Base-by-base conservation (phyloP, 2,329 filamentous ascomycete species). In the Ambrosiella beaveri region DNA sequence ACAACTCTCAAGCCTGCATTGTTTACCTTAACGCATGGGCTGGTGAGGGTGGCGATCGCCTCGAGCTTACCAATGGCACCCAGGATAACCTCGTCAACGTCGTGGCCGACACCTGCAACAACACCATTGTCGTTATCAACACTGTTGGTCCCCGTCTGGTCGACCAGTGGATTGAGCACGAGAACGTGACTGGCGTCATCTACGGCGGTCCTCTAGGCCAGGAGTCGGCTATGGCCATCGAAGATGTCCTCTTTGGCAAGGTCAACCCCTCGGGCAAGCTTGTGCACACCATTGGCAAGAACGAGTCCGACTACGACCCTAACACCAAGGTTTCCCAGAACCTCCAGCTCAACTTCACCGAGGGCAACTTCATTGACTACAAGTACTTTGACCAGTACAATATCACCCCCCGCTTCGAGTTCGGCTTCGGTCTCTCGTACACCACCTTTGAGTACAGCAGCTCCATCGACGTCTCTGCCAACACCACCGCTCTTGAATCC, bases 1-100 rank as follows among this genome's bases (percentile, higher is more conserved):
- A 6, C 40, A 50, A 58, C 51, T 55, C 57, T 0, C 76, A 89
- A 63, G 74, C 87, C 6, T 93, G 88, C 62, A 68, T 85, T 1
- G 78, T 84, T 0, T 79, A 85, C 62, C 76, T 79, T 62, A 85
- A 85, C 64, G 77, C 75, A 5, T 86, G 84, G 67, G 80, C 84
- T 0, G 82, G 84, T 1, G 88, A 94, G 68, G 85, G 84, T 1
- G 84, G 76, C 62, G 76, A 87, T 59, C 74, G 80, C 51, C 71
- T 77, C 0, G 74, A 74, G 5, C 71, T 86, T 50, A 74, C 75
- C 45, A 86, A 91, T 65, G 82, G 84, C 60, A 80, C 79, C 57
- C 81, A 78, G 1, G 81, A 85, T 61, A 68, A 66, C 0, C 68
- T 85, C 0, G 74, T 85, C 50, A 68, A 68, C 1, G 73, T 75